Evolutionary conservation across 495 filamentous ascomycete species (phyloP), one percentile per base, ranked within the genome.

Genomic region (Talaromyces adpressus): DNA sequence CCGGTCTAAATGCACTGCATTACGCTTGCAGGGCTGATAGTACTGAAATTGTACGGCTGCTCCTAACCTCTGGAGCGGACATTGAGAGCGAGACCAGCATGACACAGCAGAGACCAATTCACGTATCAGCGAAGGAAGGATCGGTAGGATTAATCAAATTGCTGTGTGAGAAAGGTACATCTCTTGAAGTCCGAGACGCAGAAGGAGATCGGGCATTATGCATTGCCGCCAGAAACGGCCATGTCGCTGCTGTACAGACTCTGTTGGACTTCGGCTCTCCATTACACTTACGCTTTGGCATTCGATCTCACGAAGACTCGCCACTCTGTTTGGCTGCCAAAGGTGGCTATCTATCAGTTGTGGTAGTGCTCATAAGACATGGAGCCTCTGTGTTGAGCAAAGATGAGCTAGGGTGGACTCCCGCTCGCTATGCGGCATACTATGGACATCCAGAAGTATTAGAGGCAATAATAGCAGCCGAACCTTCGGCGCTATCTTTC

Each of bases 311-410:
- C 30, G 73, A 79, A 57, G 77, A 81, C 60, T 79, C 77, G 0
- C 75, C 75, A 2, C 57, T 80, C 14, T 80, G 79, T 56, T 64
- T 77, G 30, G 79, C 77, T 6, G 73, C 79, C 7, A 75, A 73
- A 66, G 68, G 67, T 7, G 79, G 77, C 4, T 72, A 78, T 63
- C 66, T 72, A 27, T 62, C 66, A 12, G 69, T 80, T n/a, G 75
- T 75, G 3, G 71, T 69, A 20, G 61, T 78, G 20, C 64, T 81
- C 0, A 32, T 82, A 6, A 62, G 67, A 32, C 66, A 66, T 0
- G 78, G 78, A 6, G 77, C 77, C 47, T 76, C 73, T 6, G 67
- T 73, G 6, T 61, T 68, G n/a, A 75, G 74, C 41, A 70, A 70
- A 51, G 77, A 82, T 66, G 75, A 79, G 60, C 49, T 63, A 3